phyloP scores from a whole-genome alignment of 495 filamentous ascomycete species.

The Hypoxylon lienhwacheense region DNA sequence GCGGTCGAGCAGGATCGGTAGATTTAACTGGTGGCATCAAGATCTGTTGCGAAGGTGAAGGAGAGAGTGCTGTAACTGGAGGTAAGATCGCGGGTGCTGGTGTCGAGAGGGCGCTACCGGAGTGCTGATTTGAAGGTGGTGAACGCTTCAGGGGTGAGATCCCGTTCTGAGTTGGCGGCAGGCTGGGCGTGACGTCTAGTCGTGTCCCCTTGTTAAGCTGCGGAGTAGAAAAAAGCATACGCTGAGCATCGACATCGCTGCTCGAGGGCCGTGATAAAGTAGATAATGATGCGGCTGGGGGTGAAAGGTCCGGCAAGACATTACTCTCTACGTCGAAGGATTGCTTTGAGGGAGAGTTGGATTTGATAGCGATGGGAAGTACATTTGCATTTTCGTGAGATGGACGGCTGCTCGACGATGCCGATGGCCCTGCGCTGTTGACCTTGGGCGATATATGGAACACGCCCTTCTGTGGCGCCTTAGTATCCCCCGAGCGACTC shows the following conservation, averaged over 20 bases:
- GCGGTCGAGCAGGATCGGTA: slow-evolving; percentile 39
- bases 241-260: slow-evolving; percentile 12
- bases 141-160: slow-evolving; percentile 78
- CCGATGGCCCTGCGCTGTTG: slow-evolving; percentile 32
- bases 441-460: slow-evolving; percentile 32
- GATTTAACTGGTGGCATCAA: slow-evolving; percentile 54
- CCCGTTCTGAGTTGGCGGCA: slow-evolving; percentile 61
- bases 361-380: slow-evolving; percentile 20
- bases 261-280: slow-evolving; percentile 20
- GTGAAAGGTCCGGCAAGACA: slow-evolving; percentile 25
- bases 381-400: slow-evolving; percentile 30
- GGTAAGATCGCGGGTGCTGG: slow-evolving; percentile 50
- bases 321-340: slow-evolving; percentile 30
- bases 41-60: slow-evolving; percentile 54
- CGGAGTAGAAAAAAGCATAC: slow-evolving; percentile 29
- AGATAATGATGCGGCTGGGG: slow-evolving; percentile 26
- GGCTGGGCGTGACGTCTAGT: slow-evolving; percentile 43
- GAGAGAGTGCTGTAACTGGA: slow-evolving; percentile 54
- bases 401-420: slow-evolving; percentile 31
- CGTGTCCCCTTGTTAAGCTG: slow-evolving; percentile 31
- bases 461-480: slow-evolving; percentile 35
- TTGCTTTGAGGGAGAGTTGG: slow-evolving; percentile 34
- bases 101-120: slow-evolving; percentile 30
- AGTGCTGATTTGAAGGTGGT: slow-evolving; percentile 43
- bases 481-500: slow-evolving; percentile 16